A percentile compares a stretch with the other conserved stretches of the same genome.
phyloP scores from a whole-genome alignment of 23 red algal genomes.

The Gracilaria gracilis region DNA sequence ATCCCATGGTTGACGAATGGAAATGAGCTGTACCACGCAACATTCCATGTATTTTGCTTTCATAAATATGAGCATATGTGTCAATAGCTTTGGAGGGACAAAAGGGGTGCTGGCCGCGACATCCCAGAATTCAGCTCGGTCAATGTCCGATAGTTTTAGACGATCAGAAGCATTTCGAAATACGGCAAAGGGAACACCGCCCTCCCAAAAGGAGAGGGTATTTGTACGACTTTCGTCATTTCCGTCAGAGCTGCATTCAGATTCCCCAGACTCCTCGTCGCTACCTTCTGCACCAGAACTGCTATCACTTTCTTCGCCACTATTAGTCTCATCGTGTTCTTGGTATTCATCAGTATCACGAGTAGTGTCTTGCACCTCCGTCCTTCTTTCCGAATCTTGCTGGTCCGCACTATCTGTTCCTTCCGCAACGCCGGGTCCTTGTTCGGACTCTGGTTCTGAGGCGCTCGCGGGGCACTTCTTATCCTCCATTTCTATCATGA shows the following conservation, averaged over 20 bases:
- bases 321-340: neutral
- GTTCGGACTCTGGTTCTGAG: neutral
- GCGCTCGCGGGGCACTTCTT: neutral
- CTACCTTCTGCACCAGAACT: neutral
- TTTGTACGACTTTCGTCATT: neutral
- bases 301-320: slow-evolving; percentile 7
- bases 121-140: slow-evolving; percentile 45
- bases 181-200: slow-evolving; percentile 61
- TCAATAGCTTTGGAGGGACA: slow-evolving; percentile 50
- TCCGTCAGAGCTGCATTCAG: neutral
- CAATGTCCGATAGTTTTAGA: neutral
- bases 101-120: slow-evolving; percentile 57
- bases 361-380: neutral
- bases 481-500: neutral
- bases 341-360: neutral
- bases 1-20: slow-evolving; percentile 47
- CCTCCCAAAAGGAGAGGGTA: slow-evolving; percentile 56
- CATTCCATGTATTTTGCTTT: neutral
- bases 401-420: neutral
- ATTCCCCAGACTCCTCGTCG: neutral
- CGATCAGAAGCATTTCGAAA: slow-evolving; percentile 46
- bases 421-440: neutral
- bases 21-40: neutral
- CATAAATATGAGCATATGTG: slow-evolving; percentile 14
- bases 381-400: neutral